Base-by-base conservation (phyloP, 768 basidiomycete genomes). In the Suillus paluster region DNA sequence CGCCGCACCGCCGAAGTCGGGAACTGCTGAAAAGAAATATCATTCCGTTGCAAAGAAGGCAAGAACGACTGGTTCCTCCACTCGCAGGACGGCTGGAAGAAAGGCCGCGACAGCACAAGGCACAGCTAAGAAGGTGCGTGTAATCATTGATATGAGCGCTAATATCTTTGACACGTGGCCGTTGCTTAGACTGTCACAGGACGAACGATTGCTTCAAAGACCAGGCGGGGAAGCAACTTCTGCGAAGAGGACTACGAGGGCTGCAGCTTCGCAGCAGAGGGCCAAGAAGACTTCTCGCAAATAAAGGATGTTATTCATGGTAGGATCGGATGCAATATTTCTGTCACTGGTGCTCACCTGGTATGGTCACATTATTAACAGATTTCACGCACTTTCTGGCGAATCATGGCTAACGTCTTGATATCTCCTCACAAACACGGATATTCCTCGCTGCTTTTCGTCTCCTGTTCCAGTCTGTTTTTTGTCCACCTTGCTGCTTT, bases 21-120 rank as follows among this genome's bases (percentile, higher is more conserved):
- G 25, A 27, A 19, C 55, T 4, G 27, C 58, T 25, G 59, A 48
- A 38, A 72, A 56, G 48, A 71, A 66, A 50, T 74, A 74, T 21
- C 60, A 58, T 21, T 74, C 71, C 4, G 50, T 41, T 54, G 67
- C 73, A 53, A 74, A 73, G 65, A 74, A 65, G 34, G 66, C 68
- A 2, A 72, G 63, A 1, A 30, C 66, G 7, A 54, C 48, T 10
- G 53, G 57, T 45, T 12, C n/a, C 46, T 27, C 64, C 19, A 60
- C 64, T 49, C 60, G 64, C 41, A 58, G 53, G 65, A 25, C 54
- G 9, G 48, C 62, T 46, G 39, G 59, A 19, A 62, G 58, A 36
- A 65, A 62, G 39, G 36, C 57, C 8, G 48, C 41, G 14, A 54
- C 56, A 19, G 61, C 56, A 42, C 57, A 50, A 11, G 41, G 54